Percentiles rank a stretch among this genome's conserved stretches.
phyloP scores from a whole-genome alignment of 2,329 filamentous ascomycete genomes.

The Thelonectria olida region DNA sequence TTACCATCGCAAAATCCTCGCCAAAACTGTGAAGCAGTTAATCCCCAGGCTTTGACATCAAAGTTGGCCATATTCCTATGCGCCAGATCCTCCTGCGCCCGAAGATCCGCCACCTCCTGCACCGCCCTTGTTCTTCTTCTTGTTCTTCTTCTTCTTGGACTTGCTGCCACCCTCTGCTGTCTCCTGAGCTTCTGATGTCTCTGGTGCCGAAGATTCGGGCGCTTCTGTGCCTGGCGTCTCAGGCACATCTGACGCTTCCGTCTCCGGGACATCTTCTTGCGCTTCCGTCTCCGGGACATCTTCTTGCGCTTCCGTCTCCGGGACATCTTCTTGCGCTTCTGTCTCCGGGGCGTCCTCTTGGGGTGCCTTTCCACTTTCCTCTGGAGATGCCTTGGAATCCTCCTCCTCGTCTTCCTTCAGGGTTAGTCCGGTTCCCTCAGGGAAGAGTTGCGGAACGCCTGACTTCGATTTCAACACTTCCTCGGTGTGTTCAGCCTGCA shows the following conservation, averaged over 20 bases:
- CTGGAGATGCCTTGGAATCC: conserved; percentile 3
- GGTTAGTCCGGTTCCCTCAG: not conserved
- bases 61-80: conserved; percentile 18
- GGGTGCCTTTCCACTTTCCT: not conserved
- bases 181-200: conserved; percentile 18
- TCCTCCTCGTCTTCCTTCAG: not conserved
- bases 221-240: conserved; percentile 28
- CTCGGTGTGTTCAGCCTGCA: conserved; percentile 4
- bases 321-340: not conserved
- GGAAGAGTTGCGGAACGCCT: not conserved
- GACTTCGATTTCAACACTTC: not conserved
- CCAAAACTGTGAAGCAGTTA: not conserved
- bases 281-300: conserved; percentile 20
- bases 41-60: not conserved
- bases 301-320: conserved; percentile 11
- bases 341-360: not conserved
- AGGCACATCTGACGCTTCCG: conserved; percentile 14
- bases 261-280: too few species aligned
- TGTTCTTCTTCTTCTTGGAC: conserved; percentile 38
- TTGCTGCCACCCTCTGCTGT: conserved; percentile 24
- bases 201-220: conserved; percentile 23
- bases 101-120: conserved; percentile 1
- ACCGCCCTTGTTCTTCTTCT: conserved; percentile 37
- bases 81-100: conserved; percentile 20
- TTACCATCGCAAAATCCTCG: not conserved